Percentiles rank a stretch among this genome's conserved stretches.
Evolutionary conservation across 2,329 filamentous ascomycete species (phyloP).

Genomic region (Aspergillus caelatus): DNA sequence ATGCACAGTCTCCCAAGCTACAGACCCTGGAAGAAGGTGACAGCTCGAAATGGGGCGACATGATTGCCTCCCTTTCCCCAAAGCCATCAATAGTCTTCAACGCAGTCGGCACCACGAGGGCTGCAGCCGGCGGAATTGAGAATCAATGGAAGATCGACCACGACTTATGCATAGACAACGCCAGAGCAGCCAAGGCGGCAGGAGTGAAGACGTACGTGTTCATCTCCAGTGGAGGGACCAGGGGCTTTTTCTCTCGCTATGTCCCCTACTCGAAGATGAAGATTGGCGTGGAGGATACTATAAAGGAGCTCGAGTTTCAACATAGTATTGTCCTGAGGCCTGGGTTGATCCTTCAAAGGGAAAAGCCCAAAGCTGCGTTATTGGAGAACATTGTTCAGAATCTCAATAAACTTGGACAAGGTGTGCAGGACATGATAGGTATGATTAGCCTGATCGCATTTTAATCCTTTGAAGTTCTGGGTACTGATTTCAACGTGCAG

Average conservation of each 20-base stretch:
- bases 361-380: slow-evolving; percentile 21
- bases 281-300: slow-evolving; percentile 39
- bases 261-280: slow-evolving; percentile 44
- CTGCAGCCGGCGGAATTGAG: slow-evolving; percentile 34
- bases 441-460: slow-evolving; percentile 8
- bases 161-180: slow-evolving; percentile 39
- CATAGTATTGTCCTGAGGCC: slow-evolving; percentile 40
- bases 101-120: slow-evolving; percentile 39
- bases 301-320: slow-evolving; percentile 39
- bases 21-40: slow-evolving; percentile 32
- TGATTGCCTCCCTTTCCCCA: slow-evolving; percentile 27
- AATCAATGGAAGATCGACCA: slow-evolving; percentile 45
- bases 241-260: slow-evolving; percentile 29
- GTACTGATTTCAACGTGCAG: slow-evolving; percentile 19
- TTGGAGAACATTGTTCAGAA: slow-evolving; percentile 26
- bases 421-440: slow-evolving; percentile 33
- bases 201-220: slow-evolving; percentile 40
- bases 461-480: neutral
- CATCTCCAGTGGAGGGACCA: slow-evolving; percentile 38
- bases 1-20: slow-evolving; percentile 29
- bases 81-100: slow-evolving; percentile 33
- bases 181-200: slow-evolving; percentile 37
- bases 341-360: slow-evolving; percentile 38
- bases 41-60: slow-evolving; percentile 33
- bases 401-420: slow-evolving; percentile 26